Percentiles rank a stretch among this genome's conserved stretches.
Evolutionary conservation across 1,139 yeast species (phyloP).

Genomic region (Pichia sp.): DNA sequence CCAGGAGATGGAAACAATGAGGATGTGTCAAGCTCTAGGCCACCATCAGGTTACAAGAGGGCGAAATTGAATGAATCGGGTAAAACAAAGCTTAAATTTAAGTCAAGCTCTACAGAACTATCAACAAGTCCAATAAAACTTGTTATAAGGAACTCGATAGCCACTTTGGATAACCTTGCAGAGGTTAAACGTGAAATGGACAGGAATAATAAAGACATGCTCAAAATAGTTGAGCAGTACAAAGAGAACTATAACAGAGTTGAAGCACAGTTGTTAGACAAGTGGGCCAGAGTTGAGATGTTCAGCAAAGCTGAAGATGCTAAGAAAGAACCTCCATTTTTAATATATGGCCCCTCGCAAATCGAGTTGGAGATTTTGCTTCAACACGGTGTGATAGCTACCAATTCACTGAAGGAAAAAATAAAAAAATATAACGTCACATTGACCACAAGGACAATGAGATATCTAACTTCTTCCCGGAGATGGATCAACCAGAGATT

Average conservation of each 20-base stretch:
- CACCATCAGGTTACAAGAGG: too few relatives aligned
- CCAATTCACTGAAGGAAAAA: constrained; percentile 20
- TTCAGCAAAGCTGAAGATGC: constrained; percentile 3
- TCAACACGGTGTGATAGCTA: constrained; percentile 22
- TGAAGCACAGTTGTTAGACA: constrained; percentile 10
- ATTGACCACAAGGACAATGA: constrained; percentile 23
- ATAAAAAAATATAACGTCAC: constrained; percentile 18
- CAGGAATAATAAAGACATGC: constrained; percentile 7
- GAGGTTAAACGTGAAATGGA: constrained; percentile 3
- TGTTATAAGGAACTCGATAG: neutral
- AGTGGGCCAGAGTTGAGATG: constrained; percentile 8
- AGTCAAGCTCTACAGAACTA: neutral
- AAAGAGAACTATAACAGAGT: constrained; percentile 7
- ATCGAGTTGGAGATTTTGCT: constrained; percentile 24
- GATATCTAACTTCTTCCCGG: constrained; percentile 25
- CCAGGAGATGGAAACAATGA: too few relatives aligned
- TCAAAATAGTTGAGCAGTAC: constrained; percentile 5
- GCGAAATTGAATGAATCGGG: neutral
- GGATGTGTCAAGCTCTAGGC: too few relatives aligned
- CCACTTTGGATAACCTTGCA: constrained; percentile 5
- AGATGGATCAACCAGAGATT: constrained; percentile 27
- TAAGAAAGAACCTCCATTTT: constrained; percentile 15
- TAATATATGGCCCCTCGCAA: constrained; percentile 27
- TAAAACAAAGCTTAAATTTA: neutral
- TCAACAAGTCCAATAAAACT: neutral